Percentiles rank a stretch among this genome's conserved stretches.
phyloP scores from a whole-genome alignment of 2,329 filamentous ascomycete species.

The Fusarium subglutinans region DNA sequence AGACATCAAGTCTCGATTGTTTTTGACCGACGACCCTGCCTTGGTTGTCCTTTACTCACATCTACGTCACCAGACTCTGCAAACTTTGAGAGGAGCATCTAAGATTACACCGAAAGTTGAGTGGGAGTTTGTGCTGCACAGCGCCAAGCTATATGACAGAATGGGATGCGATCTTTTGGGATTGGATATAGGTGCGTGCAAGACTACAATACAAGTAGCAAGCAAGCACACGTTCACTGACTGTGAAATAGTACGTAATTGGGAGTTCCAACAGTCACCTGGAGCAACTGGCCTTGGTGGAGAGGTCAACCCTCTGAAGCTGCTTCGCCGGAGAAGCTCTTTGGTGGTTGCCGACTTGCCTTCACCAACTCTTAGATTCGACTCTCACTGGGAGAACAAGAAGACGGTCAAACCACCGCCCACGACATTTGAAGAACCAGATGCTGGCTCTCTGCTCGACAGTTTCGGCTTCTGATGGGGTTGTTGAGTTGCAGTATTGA shows the following conservation, averaged over 20 bases:
- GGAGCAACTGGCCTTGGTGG: constrained; percentile 51
- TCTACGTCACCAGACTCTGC: constrained; percentile 80
- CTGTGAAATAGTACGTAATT: constrained; percentile 70
- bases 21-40: constrained; percentile 89
- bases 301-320: constrained; percentile 70
- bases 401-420: constrained; percentile 66
- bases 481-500: not conserved
- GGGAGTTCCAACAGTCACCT: constrained; percentile 75
- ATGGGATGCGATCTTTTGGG: constrained; percentile 95
- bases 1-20: constrained; percentile 78
- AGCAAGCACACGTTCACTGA: constrained; percentile 20
- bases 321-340: constrained; percentile 77
- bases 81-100: constrained; percentile 85
- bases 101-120: constrained; percentile 82
- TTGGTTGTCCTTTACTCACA: constrained; percentile 88
- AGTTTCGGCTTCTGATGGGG: constrained; percentile 84
- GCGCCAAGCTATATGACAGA: constrained; percentile 82
- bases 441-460: constrained; percentile 86
- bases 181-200: constrained; percentile 75
- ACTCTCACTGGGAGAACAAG: constrained; percentile 51
- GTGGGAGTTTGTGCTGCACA: constrained; percentile 90
- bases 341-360: constrained; percentile 82
- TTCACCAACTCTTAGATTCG: constrained; percentile 51
- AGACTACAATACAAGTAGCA: not conserved
- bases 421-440: constrained; percentile 91